These are phyloP conservation scores for Cunninghamia lanceolata DNA, from an alignment of 75 land plant genomes.

Conservation along the genomic window DNA sequence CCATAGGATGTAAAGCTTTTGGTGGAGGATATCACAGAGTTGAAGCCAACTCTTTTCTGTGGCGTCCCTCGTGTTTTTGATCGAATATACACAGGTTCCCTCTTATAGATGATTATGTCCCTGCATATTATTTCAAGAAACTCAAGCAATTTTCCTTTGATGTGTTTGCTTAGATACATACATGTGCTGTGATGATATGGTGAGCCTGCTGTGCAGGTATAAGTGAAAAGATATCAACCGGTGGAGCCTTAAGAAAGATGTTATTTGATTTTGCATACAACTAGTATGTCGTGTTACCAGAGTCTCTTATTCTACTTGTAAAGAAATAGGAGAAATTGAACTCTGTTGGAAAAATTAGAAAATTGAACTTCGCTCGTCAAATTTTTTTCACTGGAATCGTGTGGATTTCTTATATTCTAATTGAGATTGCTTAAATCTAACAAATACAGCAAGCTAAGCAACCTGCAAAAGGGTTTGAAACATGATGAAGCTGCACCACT, in stretches of 20 bases:
- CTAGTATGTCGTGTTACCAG: constrained; percentile 41
- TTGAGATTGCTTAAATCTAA: neutral
- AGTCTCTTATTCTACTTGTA: neutral
- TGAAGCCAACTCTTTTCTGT: constrained; percentile 91
- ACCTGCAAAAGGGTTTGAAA: constrained; percentile 65
- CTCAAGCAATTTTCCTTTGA: neutral
- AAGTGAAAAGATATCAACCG: constrained; percentile 48
- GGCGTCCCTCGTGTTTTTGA: constrained; percentile 98
- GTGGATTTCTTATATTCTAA: neutral
- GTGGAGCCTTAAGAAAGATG: constrained; percentile 44
- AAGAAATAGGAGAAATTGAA: neutral
- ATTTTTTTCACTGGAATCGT: neutral
- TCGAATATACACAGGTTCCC: constrained; percentile 71
- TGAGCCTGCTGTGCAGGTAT: constrained; percentile 37
- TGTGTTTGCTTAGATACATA: neutral
- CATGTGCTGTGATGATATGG: neutral
- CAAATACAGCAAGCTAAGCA: constrained; percentile 53
- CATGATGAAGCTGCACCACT: constrained; percentile 87
- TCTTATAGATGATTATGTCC: neutral
- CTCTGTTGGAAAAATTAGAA: neutral
- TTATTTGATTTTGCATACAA: constrained; percentile 63
- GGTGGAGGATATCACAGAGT: constrained; percentile 70
- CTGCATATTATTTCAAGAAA: neutral
- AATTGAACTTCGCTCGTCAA: neutral
- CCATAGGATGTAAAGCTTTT: constrained; percentile 75